Base-by-base conservation (phyloP, 495 filamentous ascomycete species). In the Hypoxylon rickii region DNA sequence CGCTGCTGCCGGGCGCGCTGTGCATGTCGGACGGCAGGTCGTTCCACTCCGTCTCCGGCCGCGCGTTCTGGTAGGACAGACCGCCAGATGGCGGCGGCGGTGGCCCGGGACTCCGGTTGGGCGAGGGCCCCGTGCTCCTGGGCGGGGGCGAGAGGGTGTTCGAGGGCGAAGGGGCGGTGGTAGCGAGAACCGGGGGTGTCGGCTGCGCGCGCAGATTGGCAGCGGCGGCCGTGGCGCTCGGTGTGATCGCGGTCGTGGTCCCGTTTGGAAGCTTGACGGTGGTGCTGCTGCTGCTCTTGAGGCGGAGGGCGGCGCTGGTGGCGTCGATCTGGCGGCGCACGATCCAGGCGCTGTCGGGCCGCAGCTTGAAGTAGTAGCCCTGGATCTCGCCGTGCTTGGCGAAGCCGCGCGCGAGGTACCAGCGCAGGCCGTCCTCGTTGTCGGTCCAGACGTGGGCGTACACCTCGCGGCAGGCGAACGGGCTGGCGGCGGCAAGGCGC, bases 381-480 rank as follows among this genome's bases (percentile, higher is more conserved):
- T 86, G 70, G 1, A 89, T 68, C 39, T 73, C 68, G 15, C 72
- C 80, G 32, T 75, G 69, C 21, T 67, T 64, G 12, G 77, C 73
- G 58, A 98, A 98, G 3, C 93, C 91, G n/a, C 90, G 79, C 48
- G 82, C 81, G 16, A 69, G 58, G 77, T 98, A 98, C 94, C 94
- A 98, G 51, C 82, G 80, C 66, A 95, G 69, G 0, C 83, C 94
- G 34, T 96, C 94, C 8, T 83, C 80, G 66, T 98, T 97, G 51
- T 86, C 85, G 54, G 94, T 90, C 86, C 96, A 97, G 1, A 97
- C 94, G 74, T 98, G 94, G 11, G 94, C 94, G 45, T 89, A 92
- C 8, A 76, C 80, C 11, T 73, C 76, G 16, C 73, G 38, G 38
- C 61, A 58, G 31, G 69, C 45, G 19, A 64, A 63, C 6, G 60